These are phyloP conservation scores for Lepraria neglecta DNA, from an alignment of 495 filamentous ascomycete genomes.

Conservation along the genomic window DNA sequence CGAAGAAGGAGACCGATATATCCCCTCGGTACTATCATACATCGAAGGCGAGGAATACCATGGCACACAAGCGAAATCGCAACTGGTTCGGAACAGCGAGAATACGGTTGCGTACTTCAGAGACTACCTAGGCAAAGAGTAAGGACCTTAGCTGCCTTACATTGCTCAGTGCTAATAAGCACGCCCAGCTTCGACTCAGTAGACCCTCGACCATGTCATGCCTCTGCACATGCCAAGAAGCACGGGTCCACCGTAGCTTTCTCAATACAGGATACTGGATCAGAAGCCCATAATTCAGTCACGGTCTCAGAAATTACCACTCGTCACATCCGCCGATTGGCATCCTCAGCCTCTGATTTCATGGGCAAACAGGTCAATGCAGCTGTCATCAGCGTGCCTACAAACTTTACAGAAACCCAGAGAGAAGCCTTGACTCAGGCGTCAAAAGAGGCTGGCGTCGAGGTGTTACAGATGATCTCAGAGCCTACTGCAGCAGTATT, in stretches of 20 bases:
- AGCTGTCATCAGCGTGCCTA: conserved; percentile 88
- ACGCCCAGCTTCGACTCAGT: conserved; percentile 73
- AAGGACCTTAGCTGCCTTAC: conserved; percentile 24
- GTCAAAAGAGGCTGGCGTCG: conserved; percentile 73
- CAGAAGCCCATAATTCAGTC: conserved; percentile 61
- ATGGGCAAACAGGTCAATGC: conserved; percentile 86
- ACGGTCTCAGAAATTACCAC: conserved; percentile 80
- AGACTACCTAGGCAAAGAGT: conserved; percentile 92
- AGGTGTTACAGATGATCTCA: conserved; percentile 85
- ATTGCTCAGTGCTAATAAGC: background rate
- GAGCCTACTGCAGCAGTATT: conserved; percentile 90
- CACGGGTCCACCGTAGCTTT: conserved; percentile 69
- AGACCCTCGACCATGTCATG: conserved; percentile 90
- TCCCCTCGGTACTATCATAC: conserved; percentile 90
- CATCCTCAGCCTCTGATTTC: conserved; percentile 80
- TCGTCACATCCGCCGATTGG: conserved; percentile 76
- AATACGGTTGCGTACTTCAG: conserved; percentile 96
- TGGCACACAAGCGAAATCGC: conserved; percentile 87
- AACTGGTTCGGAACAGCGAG: conserved; percentile 81
- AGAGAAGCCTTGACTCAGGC: conserved; percentile 69
- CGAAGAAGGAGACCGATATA: conserved; percentile 98
- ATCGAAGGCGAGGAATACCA: conserved; percentile 94
- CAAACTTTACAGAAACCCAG: conserved; percentile 83
- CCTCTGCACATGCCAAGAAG: conserved; percentile 84
- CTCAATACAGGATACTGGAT: conserved; percentile 68